These are phyloP conservation scores for Podaxis sp. DNA, from an alignment of 768 basidiomycete species.

Conservation along the genomic window DNA sequence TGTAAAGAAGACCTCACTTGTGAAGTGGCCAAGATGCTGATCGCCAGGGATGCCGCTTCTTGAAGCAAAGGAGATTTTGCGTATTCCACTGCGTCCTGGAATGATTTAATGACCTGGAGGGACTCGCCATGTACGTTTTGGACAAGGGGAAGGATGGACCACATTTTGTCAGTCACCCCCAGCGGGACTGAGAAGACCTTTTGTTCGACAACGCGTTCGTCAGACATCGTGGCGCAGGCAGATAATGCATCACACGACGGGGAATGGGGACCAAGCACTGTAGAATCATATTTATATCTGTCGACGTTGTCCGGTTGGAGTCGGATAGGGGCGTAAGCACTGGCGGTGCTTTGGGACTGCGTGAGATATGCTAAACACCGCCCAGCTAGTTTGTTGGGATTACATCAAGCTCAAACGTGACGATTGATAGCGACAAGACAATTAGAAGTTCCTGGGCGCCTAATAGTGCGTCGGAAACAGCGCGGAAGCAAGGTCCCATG, in stretches of 20 bases:
- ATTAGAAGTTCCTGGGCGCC: neutral
- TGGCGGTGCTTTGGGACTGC: neutral
- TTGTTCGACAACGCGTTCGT: constrained; percentile 4
- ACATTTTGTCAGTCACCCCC: neutral
- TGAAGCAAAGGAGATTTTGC: neutral
- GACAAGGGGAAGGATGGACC: neutral
- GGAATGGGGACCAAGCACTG: neutral
- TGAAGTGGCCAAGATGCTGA: neutral
- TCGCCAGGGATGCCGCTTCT: neutral
- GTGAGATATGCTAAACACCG: neutral
- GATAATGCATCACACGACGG: constrained; percentile 3
- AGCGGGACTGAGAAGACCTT: neutral
- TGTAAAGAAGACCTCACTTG: neutral
- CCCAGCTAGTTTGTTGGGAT: neutral
- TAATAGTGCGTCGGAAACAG: neutral
- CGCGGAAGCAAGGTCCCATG: neutral
- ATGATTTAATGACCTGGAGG: neutral
- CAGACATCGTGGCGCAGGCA: neutral
- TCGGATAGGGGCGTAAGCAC: neutral
- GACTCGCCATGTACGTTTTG: neutral
- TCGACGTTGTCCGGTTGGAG: neutral
- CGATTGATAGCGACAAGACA: neutral
- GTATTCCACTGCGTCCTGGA: neutral
- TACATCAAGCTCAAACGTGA: neutral
- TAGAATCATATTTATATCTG: neutral